Evolutionary conservation across 306 rosid genomes (phyloP).

Genomic region (Dryas octopetala): DNA sequence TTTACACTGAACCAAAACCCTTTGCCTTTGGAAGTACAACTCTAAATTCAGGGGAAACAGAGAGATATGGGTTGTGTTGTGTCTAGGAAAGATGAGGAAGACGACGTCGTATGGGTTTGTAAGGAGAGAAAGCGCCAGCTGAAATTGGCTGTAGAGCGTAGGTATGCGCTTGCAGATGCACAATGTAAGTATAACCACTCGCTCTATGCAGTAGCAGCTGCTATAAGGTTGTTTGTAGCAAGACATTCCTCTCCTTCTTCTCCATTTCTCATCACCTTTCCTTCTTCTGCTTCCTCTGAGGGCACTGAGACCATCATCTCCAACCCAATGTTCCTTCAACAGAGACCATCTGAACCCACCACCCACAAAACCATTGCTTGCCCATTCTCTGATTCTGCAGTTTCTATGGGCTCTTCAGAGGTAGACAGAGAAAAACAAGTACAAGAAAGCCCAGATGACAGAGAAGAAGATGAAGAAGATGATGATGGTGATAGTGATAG

Average conservation of each 20-base stretch:
- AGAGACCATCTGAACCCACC: conserved; percentile 25
- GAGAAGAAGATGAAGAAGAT: background rate
- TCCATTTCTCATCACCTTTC: conserved; percentile 30
- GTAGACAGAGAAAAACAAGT: background rate
- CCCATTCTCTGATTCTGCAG: conserved; percentile 5
- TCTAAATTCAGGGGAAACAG: background rate
- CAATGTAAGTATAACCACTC: conserved; percentile 35
- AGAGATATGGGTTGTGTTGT: conserved; percentile 34
- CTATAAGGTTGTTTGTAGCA: conserved; percentile 28
- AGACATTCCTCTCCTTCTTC: conserved; percentile 34
- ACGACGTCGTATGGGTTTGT: conserved; percentile 27
- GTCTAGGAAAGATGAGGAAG: conserved; percentile 25
- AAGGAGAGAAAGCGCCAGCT: conserved; percentile 22
- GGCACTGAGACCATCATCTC: conserved; percentile 10
- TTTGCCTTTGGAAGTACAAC: background rate
- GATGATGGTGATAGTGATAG: background rate
- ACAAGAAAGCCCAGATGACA: conserved; percentile 8
- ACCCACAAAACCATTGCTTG: conserved; percentile 9
- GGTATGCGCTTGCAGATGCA: conserved; percentile 36
- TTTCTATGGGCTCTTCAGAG: background rate
- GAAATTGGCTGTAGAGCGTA: conserved; percentile 27
- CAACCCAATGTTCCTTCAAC: conserved; percentile 23
- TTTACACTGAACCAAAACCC: background rate
- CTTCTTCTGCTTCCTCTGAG: background rate
- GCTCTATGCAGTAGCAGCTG: conserved; percentile 25